Base-by-base conservation (phyloP, 768 basidiomycete genomes). In the Kwoniella sp. region DNA sequence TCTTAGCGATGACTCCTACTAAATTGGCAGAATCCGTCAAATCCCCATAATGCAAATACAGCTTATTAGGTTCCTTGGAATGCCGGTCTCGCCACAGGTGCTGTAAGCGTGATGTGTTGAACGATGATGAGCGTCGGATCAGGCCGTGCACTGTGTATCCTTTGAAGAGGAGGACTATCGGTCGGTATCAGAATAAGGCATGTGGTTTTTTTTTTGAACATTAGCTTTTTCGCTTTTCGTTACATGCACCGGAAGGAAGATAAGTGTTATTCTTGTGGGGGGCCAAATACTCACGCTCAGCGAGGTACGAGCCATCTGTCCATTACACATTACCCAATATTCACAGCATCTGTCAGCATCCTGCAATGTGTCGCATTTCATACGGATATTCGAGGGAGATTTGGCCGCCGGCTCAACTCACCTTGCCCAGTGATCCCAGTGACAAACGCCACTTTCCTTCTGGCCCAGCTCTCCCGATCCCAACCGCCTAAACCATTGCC, bases 1-100 rank as follows among this genome's bases (percentile, higher is more conserved):
- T 92, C 73, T 91, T 88, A 2, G 95, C 89, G 79, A 98, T 88
- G 83, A 97, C 89, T 82, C 93, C 93, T 49, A 96, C 94, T 67
- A 98, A 87, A 79, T 97, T 97, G 75, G 94, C 96, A 81, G 90
- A 91, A 83, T 98, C 94, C 74, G 90, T 89, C 74, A 95, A 84
- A 82, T 97, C 92, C 71, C 92, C 92, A 69, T 94, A 91, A 81
- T 93, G 92, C 63, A 82, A 71, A 24, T 80, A 73, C 74, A 81
- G 76, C 66, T 76, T 73, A 46, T 73, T 72, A 30, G 71, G 70
- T 67, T 69, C 24, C 17, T n/a, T 87, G 79, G 94, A 91, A 74
- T 95, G 93, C 71, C 90, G 89, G 80, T 96, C 94, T 71, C 86
- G 86, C 81, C 94, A 94, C 25, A 97, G 86, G 81, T 96, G 91